Percentiles rank a stretch among this genome's conserved stretches.
These are phyloP conservation scores for Nelumbo lutea DNA, from an alignment of 164 flowering plant genomes.

Conservation along the genomic window DNA sequence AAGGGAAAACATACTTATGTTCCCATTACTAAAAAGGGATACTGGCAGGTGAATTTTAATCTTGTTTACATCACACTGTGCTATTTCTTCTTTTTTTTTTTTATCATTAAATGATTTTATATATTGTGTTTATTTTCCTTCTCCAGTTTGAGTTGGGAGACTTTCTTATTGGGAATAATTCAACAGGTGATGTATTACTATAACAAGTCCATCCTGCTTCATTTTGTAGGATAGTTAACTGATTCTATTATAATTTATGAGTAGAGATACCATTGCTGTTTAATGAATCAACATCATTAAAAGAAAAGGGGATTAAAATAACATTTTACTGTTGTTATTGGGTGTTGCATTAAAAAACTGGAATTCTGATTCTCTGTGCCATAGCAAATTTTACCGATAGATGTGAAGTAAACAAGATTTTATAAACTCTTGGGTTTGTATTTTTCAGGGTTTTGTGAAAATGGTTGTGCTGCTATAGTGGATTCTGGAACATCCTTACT, in stretches of 20 bases:
- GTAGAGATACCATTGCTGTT: no score
- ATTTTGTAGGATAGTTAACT: no score
- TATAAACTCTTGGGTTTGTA: no score
- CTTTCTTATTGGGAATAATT: conserved; percentile 46
- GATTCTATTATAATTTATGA: background rate
- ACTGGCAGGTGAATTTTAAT: conserved; percentile 44
- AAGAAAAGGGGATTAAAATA: no score
- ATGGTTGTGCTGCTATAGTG: conserved; percentile 61
- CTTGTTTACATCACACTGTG: background rate
- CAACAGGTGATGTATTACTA: conserved; percentile 50
- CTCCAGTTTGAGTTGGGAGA: conserved; percentile 71
- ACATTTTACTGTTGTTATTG: no score
- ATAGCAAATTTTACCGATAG: no score
- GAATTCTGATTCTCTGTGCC: no score
- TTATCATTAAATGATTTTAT: background rate
- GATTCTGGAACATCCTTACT: conserved; percentile 65
- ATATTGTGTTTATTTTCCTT: background rate
- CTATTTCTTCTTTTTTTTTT: background rate
- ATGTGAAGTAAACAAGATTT: no score
- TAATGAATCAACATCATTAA: background rate
- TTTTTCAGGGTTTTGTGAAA: conserved; percentile 49
- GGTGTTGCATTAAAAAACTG: no score
- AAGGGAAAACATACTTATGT: conserved; percentile 53
- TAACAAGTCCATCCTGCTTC: background rate
- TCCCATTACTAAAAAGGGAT: conserved; percentile 44